Conservation (phyloP, 2,329 filamentous ascomycete species). For the Pyrenochaeta sp. region DNA sequence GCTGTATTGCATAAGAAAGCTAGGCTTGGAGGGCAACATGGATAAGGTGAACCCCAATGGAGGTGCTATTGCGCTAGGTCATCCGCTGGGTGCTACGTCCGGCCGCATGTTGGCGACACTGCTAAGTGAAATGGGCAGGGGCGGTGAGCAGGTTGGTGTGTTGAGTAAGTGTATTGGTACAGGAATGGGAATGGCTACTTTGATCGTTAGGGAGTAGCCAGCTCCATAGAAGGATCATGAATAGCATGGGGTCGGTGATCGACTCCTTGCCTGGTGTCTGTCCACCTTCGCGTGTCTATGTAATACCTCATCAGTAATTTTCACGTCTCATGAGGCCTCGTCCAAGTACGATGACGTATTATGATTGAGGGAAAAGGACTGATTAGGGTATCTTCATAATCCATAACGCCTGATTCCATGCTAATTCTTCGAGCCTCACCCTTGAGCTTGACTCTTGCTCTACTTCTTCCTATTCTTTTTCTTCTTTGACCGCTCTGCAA, state of each 20-base stretch:
- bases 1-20: slow-evolving; percentile 73
- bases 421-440: not conserved
- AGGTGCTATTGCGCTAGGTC: slow-evolving; percentile 92
- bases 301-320: too few species aligned
- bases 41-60: slow-evolving; percentile 89
- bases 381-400: not conserved
- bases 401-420: not conserved
- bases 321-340: too few species aligned
- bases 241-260: not conserved
- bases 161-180: slow-evolving; percentile 82
- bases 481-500: slow-evolving; percentile 60
- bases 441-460: not conserved
- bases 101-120: slow-evolving; percentile 81
- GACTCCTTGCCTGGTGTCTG: too few species aligned
- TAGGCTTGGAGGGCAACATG: slow-evolving; percentile 73
- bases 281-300: too few species aligned
- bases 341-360: not conserved
- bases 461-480: slow-evolving; percentile 54
- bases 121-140: slow-evolving; percentile 72
- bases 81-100: slow-evolving; percentile 88
- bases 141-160: slow-evolving; percentile 78
- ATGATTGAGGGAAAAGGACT: not conserved
- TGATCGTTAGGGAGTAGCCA: slow-evolving; percentile 58
- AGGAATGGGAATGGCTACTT: slow-evolving; percentile 62
- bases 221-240: not conserved